Conservation (phyloP, 2,329 filamentous ascomycete species). For the Microsporum ferrugineum region DNA sequence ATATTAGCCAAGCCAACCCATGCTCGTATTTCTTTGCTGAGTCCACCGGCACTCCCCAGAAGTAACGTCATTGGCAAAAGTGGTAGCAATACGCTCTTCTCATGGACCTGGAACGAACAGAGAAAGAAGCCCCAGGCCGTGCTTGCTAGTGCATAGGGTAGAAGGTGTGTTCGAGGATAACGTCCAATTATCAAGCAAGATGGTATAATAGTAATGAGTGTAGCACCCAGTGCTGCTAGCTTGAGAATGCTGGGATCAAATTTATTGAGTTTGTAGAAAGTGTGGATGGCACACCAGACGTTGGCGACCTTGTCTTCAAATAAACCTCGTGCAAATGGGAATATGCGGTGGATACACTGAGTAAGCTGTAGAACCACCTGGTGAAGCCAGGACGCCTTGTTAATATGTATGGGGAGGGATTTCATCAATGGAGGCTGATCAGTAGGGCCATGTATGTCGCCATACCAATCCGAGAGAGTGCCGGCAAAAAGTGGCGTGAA, state of each 20-base stretch:
- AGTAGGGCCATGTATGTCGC: slow-evolving; percentile 50
- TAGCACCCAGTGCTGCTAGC: slow-evolving; percentile 60
- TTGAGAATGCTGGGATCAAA: slow-evolving; percentile 65
- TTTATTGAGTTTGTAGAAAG: slow-evolving; percentile 73
- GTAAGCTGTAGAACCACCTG: slow-evolving; percentile 64
- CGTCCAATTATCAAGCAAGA: slow-evolving; percentile 71
- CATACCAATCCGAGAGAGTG: slow-evolving; percentile 55
- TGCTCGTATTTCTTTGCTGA: slow-evolving; percentile 63
- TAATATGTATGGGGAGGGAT: slow-evolving; percentile 47
- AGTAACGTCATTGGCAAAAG: slow-evolving; percentile 87
- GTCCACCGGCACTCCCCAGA: slow-evolving; percentile 63
- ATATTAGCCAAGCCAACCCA: slow-evolving; percentile 97
- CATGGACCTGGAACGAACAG: slow-evolving; percentile 95
- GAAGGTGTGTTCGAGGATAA: slow-evolving; percentile 61
- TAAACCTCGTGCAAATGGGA: slow-evolving; percentile 87
- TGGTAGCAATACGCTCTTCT: slow-evolving; percentile 90
- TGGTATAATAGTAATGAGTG: slow-evolving; percentile 62
- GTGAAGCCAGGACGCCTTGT: slow-evolving; percentile 59
- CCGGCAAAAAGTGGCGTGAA: slow-evolving; percentile 65
- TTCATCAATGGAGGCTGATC: slow-evolving; percentile 52
- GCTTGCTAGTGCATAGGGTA: slow-evolving; percentile 69
- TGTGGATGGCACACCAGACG: slow-evolving; percentile 89
- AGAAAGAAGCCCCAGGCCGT: slow-evolving; percentile 96
- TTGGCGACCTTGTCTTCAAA: slow-evolving; percentile 99
- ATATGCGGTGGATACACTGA: slow-evolving; percentile 83